A percentile compares a stretch with the other conserved stretches of the same genome.
phyloP scores from a whole-genome alignment of 805 yeast genomes.

The Saccharomycopsis javanensis region DNA sequence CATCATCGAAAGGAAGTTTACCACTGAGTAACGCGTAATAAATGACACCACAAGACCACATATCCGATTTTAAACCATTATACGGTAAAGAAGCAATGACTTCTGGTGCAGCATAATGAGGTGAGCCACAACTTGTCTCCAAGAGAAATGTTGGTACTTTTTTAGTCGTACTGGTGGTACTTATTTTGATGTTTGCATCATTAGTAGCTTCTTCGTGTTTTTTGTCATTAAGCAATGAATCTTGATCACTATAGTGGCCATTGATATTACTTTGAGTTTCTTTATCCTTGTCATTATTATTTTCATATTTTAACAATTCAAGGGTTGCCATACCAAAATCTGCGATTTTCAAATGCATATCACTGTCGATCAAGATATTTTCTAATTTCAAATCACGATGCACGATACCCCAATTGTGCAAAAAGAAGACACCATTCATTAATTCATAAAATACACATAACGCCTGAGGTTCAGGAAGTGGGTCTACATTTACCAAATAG shows the following conservation, averaged over 20 bases:
- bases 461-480: slow-evolving; percentile 63
- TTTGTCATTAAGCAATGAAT: slow-evolving; percentile 34
- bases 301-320: slow-evolving; percentile 30
- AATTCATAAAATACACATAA: slow-evolving; percentile 70
- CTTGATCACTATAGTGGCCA: slow-evolving; percentile 73
- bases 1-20: slow-evolving; percentile 76
- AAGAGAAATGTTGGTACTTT: slow-evolving; percentile 62
- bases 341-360: slow-evolving; percentile 63
- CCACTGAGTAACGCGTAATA: slow-evolving; percentile 73
- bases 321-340: slow-evolving; percentile 89
- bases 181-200: slow-evolving; percentile 29
- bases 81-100: slow-evolving; percentile 69
- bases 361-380: slow-evolving; percentile 57
- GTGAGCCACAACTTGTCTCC: slow-evolving; percentile 80
- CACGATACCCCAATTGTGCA: slow-evolving; percentile 72
- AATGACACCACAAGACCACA: slow-evolving; percentile 84
- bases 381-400: slow-evolving; percentile 82
- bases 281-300: slow-evolving; percentile 54
- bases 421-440: slow-evolving; percentile 66
- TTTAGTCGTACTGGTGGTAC: slow-evolving; percentile 67
- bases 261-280: slow-evolving; percentile 75
- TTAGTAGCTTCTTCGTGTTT: slow-evolving; percentile 55
- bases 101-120: slow-evolving; percentile 85
- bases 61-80: slow-evolving; percentile 79
- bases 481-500: slow-evolving; percentile 60